phyloP scores from a whole-genome alignment of 306 rosid genomes.

The Purshia tridentata region DNA sequence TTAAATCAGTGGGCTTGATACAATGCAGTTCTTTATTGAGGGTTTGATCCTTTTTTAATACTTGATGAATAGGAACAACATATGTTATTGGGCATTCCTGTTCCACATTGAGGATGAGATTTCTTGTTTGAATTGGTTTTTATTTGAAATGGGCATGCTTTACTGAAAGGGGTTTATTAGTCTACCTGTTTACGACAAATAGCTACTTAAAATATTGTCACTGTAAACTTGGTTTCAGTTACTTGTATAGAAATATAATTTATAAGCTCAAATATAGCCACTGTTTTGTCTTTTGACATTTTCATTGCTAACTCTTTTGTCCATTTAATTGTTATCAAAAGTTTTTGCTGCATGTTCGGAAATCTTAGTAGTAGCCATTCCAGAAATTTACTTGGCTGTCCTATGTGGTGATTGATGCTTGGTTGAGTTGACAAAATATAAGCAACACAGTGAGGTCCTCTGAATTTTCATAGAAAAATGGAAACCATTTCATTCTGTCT shows the following conservation, averaged over 20 bases:
- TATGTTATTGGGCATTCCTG: not conserved
- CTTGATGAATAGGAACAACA: not conserved
- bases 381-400: not conserved
- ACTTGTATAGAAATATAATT: not conserved
- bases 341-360: not conserved
- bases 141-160: not conserved
- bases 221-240: not conserved
- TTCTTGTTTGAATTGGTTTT: not conserved
- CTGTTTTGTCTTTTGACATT: not conserved
- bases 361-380: not conserved
- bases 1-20: too few relatives aligned
- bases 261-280: not conserved
- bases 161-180: not conserved
- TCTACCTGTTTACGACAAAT: not conserved
- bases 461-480: not conserved
- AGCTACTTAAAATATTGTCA: too few relatives aligned
- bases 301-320: not conserved
- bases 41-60: not conserved
- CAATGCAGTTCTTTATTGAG: too few relatives aligned
- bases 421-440: conserved; percentile 2
- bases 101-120: not conserved
- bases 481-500: too few relatives aligned
- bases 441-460: not conserved
- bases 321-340: not conserved
- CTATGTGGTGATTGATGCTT: not conserved